A percentile compares a stretch with the other conserved stretches of the same genome.
Conservation (phyloP, 2,329 filamentous ascomycete species). For the Paraphoma chrysanthemicola region DNA sequence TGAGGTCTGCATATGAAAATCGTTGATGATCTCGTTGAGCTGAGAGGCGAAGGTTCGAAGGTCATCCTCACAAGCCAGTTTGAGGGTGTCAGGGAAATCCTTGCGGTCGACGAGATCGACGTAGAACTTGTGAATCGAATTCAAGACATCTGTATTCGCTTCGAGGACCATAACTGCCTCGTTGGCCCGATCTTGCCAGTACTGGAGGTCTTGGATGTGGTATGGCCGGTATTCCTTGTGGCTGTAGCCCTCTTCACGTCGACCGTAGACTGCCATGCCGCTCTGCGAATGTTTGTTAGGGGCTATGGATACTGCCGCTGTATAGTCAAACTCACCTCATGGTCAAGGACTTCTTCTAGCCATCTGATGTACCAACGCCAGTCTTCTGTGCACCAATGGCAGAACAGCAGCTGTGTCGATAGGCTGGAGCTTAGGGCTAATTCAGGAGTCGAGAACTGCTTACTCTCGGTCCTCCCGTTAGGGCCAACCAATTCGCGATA, state of each 20-base stretch:
- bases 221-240: conserved; percentile 19
- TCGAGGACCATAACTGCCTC: conserved; percentile 48
- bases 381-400: conserved; percentile 52
- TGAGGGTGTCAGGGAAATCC: conserved; percentile 24
- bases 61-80: conserved; percentile 12
- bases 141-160: conserved; percentile 49
- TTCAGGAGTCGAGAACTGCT: conserved; percentile 35
- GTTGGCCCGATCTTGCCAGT: conserved; percentile 45
- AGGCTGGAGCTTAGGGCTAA: conserved; percentile 49
- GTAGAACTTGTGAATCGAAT: conserved; percentile 26
- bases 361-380: conserved; percentile 53
- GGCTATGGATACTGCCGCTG: background rate
- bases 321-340: conserved; percentile 25
- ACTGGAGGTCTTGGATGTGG: conserved; percentile 47
- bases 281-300: conserved; percentile 7
- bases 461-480: conserved; percentile 41
- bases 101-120: conserved; percentile 9
- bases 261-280: conserved; percentile 21
- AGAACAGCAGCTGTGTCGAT: conserved; percentile 47
- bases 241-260: conserved; percentile 12
- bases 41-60: conserved; percentile 18
- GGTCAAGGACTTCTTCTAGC: conserved; percentile 46
- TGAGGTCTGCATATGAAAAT: conserved; percentile 47
- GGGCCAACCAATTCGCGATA: conserved; percentile 40
- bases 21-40: conserved; percentile 45